Conservation (phyloP, 192 early-diverging fungal genomes). For the Podila epigama region DNA sequence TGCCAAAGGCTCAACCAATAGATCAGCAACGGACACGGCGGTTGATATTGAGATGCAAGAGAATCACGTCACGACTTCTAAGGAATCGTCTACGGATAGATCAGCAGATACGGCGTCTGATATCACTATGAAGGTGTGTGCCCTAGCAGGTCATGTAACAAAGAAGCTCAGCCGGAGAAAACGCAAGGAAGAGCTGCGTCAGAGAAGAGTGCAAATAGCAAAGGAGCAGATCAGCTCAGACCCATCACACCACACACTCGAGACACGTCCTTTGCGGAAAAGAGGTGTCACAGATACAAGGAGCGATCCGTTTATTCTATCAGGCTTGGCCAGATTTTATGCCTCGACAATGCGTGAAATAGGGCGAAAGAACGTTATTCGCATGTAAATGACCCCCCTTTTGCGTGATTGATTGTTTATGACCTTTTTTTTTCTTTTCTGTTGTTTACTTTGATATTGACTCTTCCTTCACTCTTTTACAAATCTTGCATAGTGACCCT, state of each 20-base stretch:
- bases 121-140: neutral
- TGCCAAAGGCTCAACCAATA: neutral
- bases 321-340: constrained; percentile 55
- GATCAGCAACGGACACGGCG: neutral
- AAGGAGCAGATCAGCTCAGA: constrained; percentile 31
- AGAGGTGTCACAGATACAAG: neutral
- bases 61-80: neutral
- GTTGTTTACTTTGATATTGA: constrained; percentile 37
- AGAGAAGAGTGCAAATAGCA: constrained; percentile 22
- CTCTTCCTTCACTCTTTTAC: constrained; percentile 60
- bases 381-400: constrained; percentile 48
- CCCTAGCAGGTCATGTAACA: neutral
- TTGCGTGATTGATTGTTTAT: neutral
- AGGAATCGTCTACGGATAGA: neutral
- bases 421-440: neutral
- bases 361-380: constrained; percentile 58
- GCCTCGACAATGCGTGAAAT: constrained; percentile 56
- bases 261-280: neutral
- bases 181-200: constrained; percentile 3
- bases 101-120: neutral
- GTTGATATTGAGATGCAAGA: neutral
- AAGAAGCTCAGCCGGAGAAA: constrained; percentile 21
- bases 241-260: constrained; percentile 7
- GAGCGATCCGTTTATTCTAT: neutral
- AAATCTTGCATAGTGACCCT: constrained; percentile 67